A percentile compares a stretch with the other conserved stretches of the same genome.
Conservation (phyloP, 805 yeast genomes). For the Metschnikowia similis region DNA sequence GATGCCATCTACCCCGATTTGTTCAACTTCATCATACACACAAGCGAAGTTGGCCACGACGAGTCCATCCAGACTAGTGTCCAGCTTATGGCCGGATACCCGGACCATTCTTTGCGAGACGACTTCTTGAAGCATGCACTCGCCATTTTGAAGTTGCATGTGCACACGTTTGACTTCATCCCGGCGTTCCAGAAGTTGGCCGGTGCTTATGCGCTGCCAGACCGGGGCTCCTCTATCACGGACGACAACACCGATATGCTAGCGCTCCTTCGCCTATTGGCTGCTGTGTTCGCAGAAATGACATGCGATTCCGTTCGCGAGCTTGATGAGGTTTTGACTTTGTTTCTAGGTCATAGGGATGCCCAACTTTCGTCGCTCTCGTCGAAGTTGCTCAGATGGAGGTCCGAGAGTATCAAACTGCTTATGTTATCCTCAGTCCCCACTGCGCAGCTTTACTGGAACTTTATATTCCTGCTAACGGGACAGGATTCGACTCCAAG, state of each 20-base stretch:
- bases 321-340: conserved; percentile 22
- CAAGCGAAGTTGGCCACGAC: conserved; percentile 1
- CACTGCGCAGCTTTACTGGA: conserved; percentile 40
- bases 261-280: not conserved
- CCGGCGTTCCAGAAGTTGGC: conserved; percentile 3
- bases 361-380: conserved; percentile 33
- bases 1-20: conserved; percentile 7
- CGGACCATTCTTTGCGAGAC: not conserved
- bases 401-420: conserved; percentile 30
- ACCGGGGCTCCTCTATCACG: not conserved
- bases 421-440: conserved; percentile 2
- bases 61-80: not conserved
- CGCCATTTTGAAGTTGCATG: conserved; percentile 2
- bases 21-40: conserved; percentile 2
- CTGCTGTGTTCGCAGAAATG: not conserved
- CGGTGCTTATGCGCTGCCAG: not conserved
- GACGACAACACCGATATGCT: not conserved
- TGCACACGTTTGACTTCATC: conserved; percentile 11
- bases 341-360: conserved; percentile 36
- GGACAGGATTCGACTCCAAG: conserved; percentile 17
- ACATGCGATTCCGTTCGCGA: not conserved
- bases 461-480: conserved; percentile 35
- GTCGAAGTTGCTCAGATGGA: conserved; percentile 52
- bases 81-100: not conserved
- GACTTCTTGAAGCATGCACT: conserved; percentile 1